Conservation (phyloP, 257 asterid genomes). For the Nicotiana tomentosiformis region DNA sequence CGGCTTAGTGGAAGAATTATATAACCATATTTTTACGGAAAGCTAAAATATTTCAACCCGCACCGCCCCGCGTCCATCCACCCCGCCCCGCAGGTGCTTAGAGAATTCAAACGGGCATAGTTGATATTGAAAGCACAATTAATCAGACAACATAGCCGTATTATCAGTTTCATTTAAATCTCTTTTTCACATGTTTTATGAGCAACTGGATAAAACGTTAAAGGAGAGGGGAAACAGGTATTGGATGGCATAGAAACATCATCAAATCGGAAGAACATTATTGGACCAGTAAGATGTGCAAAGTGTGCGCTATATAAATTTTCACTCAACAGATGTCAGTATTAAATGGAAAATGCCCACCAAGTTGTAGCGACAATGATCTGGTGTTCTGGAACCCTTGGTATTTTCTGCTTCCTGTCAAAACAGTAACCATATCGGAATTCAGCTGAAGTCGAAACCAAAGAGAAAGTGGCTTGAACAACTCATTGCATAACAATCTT, state of each 20-base stretch:
- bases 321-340: not conserved
- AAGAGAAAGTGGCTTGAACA: too few relatives aligned
- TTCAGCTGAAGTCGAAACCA: not conserved
- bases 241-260: not conserved
- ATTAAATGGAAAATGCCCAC: not conserved
- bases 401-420: not conserved
- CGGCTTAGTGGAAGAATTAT: too few relatives aligned
- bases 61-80: too few relatives aligned
- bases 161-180: not conserved
- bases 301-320: not conserved
- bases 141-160: not conserved
- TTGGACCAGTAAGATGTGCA: not conserved
- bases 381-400: not conserved
- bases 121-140: not conserved
- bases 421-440: too few relatives aligned
- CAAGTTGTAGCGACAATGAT: not conserved
- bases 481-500: not conserved
- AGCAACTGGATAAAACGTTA: not conserved
- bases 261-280: not conserved
- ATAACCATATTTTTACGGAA: too few relatives aligned
- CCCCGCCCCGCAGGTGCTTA: not conserved
- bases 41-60: too few relatives aligned
- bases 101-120: not conserved
- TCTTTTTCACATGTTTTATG: not conserved
- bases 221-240: too few relatives aligned